Base-by-base conservation (phyloP, 495 filamentous ascomycete species). In the Trypethelium eluteriae region DNA sequence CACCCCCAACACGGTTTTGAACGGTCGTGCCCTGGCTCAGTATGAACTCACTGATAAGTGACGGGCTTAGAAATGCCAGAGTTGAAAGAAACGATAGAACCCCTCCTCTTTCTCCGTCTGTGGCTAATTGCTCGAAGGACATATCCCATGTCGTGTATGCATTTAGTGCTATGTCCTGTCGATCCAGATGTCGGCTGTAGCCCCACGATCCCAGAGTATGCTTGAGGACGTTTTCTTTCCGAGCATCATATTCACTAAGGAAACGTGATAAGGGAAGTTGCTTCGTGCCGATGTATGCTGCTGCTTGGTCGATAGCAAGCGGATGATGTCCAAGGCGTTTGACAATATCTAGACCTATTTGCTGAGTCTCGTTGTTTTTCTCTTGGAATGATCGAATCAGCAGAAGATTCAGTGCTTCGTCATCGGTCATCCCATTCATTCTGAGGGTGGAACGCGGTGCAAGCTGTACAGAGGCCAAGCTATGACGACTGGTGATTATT, bases 271-370 rank as follows among this genome's bases (percentile, higher is more conserved):
- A 36, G 18, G 53, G 34, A 25, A 59, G 53, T 59, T 59, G 53
- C 10, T 36, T 25, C 10, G 34, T 59, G 53, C 18, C 34, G n/a
- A 59, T 59, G 18, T 59, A 59, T 25, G 53, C 53, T 59, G 53
- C 53, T 18, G 53, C 53, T n/a, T 59, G 53, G 34, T 59, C 53
- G 18, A 59, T 59, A 18, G 53, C 53, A n/a, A 59, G 53, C 53
- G 34, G 53, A 59, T 25, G 53, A 59, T 59, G 34, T 25, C 53
- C 53, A 59, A 59, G 53, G 10, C 34, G n/a, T 10, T 59, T 59
- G 10, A 59, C 53, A 18, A 59, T 59, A 44, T 44, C 41, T 14
- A 44, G 6, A 14, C 41, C 41, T 44, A 7, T 44, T 14, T 44
- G 41, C 14, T 44, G 6, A 44, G 41, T 44, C 14, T 44, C 41